Evolutionary conservation across 768 basidiomycete genomes (phyloP), one percentile per base, ranked within the genome.

Genomic region (Gelatoporia subvermispora): DNA sequence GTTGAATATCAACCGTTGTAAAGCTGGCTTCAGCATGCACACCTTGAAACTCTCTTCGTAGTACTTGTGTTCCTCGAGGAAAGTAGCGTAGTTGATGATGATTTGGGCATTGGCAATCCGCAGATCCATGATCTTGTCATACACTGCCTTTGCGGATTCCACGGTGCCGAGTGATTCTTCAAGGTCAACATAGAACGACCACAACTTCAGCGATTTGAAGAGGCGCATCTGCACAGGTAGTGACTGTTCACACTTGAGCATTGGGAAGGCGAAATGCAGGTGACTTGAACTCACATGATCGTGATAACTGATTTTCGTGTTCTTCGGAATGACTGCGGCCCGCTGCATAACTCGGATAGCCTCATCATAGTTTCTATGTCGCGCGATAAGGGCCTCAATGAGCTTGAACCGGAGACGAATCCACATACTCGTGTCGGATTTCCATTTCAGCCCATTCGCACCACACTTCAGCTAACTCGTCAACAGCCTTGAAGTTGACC

Each of bases 391-490:
- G n/a, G 37, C 8, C 4, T 20, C 5, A n/a, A 38, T 38, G 7
- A 5, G n/a, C n/a, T 38, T n/a, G 37, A 38, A 38, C 16, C 8
- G 16, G 20, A 4, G 9, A 34, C 24, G 39, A 15, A 25, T n/a
- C 13, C 18, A 76, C 90, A 59, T 70, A 94, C 94, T 95, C 94
- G 43, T 93, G 86, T 37, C 95, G 82, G 43, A 98, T 76, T 65
- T 99, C 96, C 86, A 98, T 84, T 68, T 99, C 96, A 7, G 96
- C 83, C 95, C 96, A 98, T 69, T 98, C 96, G 60, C 94, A 97
- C 96, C 96, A 99, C 13, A 97, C 80, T 65, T 98, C 96, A 0
- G 96, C 96, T 20, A 99, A 76, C 60, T 99, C 96, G 63, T 99
- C 95, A 9, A 99, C 94, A n/a, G 81, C 76, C 67, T 86, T 91